These are phyloP conservation scores for Parietaria judaica DNA, from an alignment of 306 rosid species.

Conservation along the genomic window DNA sequence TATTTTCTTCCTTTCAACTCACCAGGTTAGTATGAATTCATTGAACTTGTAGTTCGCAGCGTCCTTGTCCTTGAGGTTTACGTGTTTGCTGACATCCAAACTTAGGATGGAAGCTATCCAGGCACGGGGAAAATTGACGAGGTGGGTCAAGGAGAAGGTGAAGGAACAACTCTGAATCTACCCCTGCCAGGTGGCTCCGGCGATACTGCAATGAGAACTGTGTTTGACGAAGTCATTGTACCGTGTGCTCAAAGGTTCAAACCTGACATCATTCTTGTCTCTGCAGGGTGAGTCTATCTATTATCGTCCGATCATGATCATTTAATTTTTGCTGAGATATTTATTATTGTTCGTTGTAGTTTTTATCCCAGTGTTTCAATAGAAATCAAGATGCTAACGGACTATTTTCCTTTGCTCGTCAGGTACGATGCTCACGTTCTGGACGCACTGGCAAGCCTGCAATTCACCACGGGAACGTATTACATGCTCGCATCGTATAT, in stretches of 20 bases:
- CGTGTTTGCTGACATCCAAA: slow-evolving; percentile 1
- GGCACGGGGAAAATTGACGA: slow-evolving; percentile 87
- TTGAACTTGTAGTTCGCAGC: no score
- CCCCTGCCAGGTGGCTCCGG: slow-evolving; percentile 98
- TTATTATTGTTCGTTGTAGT: no score
- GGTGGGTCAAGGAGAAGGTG: slow-evolving; percentile 73
- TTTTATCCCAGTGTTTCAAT: no score
- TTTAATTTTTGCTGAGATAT: no score
- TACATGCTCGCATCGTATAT: slow-evolving; percentile 75
- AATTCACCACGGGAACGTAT: slow-evolving; percentile 82
- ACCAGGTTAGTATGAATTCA: slow-evolving; percentile 53
- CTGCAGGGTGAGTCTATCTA: slow-evolving; percentile 77
- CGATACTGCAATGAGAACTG: slow-evolving; percentile 60
- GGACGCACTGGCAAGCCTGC: slow-evolving; percentile 77
- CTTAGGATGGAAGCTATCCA: slow-evolving; percentile 89
- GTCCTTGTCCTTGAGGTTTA: no score
- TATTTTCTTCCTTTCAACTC: slow-evolving; percentile 83
- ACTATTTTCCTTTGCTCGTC: neutral
- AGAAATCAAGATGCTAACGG: no score
- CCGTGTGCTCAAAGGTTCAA: slow-evolving; percentile 85
- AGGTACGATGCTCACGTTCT: slow-evolving; percentile 88
- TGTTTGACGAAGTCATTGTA: slow-evolving; percentile 76
- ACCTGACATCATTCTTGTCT: slow-evolving; percentile 89
- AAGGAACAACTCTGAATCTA: slow-evolving; percentile 84
- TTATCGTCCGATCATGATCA: neutral